A percentile compares a stretch with the other conserved stretches of the same genome.
These are phyloP conservation scores for Hirsutella rhossiliensis DNA, from an alignment of 2,329 filamentous ascomycete species.

Conservation along the genomic window DNA sequence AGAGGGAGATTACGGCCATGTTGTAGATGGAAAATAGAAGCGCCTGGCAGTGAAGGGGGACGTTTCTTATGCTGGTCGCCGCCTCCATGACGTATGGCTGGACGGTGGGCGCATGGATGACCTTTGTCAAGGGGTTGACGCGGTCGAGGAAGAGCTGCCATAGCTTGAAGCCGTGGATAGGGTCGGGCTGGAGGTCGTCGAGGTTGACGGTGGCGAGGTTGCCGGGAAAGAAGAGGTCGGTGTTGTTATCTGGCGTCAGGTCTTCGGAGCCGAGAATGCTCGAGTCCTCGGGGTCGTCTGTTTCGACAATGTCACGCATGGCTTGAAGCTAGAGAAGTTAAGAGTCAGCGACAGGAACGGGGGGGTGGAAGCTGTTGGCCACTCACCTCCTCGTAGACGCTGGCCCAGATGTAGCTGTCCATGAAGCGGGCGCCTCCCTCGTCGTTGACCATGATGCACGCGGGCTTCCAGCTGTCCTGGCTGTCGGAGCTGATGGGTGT, in stretches of 20 bases:
- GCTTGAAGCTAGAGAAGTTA: constrained; percentile 37
- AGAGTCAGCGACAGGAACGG: background rate
- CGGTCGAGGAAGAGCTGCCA: constrained; percentile 68
- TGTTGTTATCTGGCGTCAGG: constrained; percentile 38
- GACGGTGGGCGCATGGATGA: constrained; percentile 59
- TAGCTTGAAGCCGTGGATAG: constrained; percentile 54
- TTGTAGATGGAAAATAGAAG: constrained; percentile 55
- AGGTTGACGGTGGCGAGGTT: constrained; percentile 25
- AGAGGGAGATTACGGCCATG: constrained; percentile 44
- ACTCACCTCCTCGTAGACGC: constrained; percentile 43
- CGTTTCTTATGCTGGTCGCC: constrained; percentile 37
- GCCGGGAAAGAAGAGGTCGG: constrained; percentile 34
- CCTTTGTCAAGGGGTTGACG: constrained; percentile 62
- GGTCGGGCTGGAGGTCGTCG: constrained; percentile 49
- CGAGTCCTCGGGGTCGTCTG: constrained; percentile 33
- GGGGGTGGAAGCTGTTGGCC: background rate
- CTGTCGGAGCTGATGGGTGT: constrained; percentile 16
- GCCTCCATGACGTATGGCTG: constrained; percentile 55
- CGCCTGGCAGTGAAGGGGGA: constrained; percentile 48
- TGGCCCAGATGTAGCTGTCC: constrained; percentile 42
- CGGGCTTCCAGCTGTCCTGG: constrained; percentile 27
- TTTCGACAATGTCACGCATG: constrained; percentile 46
- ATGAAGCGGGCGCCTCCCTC: constrained; percentile 44
- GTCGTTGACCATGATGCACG: constrained; percentile 42
- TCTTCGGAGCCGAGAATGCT: constrained; percentile 36